phyloP scores from a whole-genome alignment of 2,329 filamentous ascomycete species.

The Phialophora chinensis region DNA sequence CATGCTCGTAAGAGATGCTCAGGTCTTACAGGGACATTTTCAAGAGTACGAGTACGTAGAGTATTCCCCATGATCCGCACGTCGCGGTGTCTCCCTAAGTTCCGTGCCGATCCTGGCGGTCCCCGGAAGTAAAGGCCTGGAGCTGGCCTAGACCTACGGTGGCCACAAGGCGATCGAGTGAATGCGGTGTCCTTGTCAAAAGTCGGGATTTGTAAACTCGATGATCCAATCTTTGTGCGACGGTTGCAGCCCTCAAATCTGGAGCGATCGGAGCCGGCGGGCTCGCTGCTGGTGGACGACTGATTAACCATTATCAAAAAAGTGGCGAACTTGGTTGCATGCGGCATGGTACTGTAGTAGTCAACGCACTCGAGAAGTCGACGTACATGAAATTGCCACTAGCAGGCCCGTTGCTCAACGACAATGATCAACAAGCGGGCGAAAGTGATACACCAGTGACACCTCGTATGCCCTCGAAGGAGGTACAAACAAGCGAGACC shows the following conservation, averaged over 20 bases:
- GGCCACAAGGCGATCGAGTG: not conserved
- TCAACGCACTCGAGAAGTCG: not conserved
- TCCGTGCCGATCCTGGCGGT: not conserved
- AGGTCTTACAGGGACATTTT: not conserved
- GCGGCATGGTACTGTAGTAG: not conserved
- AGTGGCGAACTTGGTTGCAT: not conserved
- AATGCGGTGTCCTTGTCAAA: conserved; percentile 1
- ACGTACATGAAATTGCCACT: conserved; percentile 6
- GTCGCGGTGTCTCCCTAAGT: not conserved
- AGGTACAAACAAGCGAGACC: not conserved
- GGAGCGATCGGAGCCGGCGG: not conserved
- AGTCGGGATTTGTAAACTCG: conserved; percentile 16
- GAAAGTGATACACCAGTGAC: conserved; percentile 25
- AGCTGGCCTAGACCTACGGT: not conserved
- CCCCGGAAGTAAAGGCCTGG: conserved; percentile 4
- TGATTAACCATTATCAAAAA: not conserved
- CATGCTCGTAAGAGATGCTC: not conserved
- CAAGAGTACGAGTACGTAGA: not conserved
- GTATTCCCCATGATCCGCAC: not conserved
- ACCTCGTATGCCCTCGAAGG: conserved; percentile 13
- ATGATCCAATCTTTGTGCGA: not conserved
- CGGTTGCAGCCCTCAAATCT: conserved; percentile 1
- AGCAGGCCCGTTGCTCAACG: conserved; percentile 3
- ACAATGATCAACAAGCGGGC: conserved; percentile 2
- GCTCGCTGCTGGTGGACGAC: not conserved